Base-by-base conservation (phyloP, 2,329 filamentous ascomycete species). In the Diaporthe vexans region DNA sequence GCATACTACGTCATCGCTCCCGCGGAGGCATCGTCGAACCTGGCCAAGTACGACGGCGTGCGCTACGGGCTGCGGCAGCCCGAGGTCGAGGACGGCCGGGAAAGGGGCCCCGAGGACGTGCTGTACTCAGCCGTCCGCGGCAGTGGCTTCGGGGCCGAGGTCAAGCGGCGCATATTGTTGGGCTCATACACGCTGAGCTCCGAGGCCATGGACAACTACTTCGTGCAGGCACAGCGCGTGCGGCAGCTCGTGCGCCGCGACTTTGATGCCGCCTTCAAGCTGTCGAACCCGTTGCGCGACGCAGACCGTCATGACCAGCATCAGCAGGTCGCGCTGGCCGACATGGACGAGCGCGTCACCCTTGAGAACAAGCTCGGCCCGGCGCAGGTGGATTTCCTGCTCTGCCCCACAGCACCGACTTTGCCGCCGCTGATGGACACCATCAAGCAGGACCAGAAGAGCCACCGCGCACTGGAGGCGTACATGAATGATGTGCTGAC, bases 401-500 rank as follows among this genome's bases (percentile, higher is more conserved):
- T 99, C 24, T 95, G 93, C 75, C 97, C 97, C 0, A 98, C 96
- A 0, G 93, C 95, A 10, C 95, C 95, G 37, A 90, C 84, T 8
- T 83, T 81, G 24, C 84, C 87, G 7, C 84, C 84, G 0, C 86
- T 77, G 71, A 86, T 88, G 79, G 88, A 88, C 58, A 88, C 87
- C 0, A 85, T 85, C 58, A 83, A 83, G 73, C 24, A 58, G 46
- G 78, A 85, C 75, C 79, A 82, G 13, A 86, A 91, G 81, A 63
- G 10, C 13, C 87, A 84, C 59, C 86, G 37, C 37, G 37, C 88
- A 13, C 84, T 97, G n/a, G 91, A 96, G 78, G 90, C 90, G 1
- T 98, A 98, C 81, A 94, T 94, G 87, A 98, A 97, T 80, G 97
- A 99, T 84, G 93, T 98, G 1, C 96, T 98, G 79, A 98, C 97